A percentile compares a stretch with the other conserved stretches of the same genome.
Conservation (phyloP, 345 rosid genomes). For the Salix arbutifolia region DNA sequence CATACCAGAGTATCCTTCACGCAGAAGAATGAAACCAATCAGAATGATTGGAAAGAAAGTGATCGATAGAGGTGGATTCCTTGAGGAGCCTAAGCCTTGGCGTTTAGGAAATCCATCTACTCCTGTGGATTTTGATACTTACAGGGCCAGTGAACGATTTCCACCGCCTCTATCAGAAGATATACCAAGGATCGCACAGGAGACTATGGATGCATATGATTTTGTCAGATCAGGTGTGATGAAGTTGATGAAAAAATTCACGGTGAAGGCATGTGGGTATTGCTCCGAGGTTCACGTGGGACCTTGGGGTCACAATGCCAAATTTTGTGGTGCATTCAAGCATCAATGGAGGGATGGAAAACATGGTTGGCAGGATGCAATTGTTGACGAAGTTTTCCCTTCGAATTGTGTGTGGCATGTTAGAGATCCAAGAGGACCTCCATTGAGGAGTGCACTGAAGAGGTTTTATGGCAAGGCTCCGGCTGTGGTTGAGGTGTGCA, state of each 20-base stretch:
- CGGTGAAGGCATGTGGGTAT: conserved; percentile 92
- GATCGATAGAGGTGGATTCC: conserved; percentile 62
- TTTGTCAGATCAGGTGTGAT: conserved; percentile 58
- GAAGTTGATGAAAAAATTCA: conserved; percentile 61
- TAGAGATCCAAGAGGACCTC: conserved; percentile 62
- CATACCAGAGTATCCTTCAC: conserved; percentile 74
- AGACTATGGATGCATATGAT: conserved; percentile 72
- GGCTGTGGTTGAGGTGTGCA: conserved; percentile 73
- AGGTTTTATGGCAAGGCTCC: conserved; percentile 87
- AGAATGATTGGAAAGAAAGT: conserved; percentile 75
- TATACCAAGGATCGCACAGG: conserved; percentile 63
- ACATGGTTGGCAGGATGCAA: conserved; percentile 95
- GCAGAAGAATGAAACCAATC: conserved; percentile 65
- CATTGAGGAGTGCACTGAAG: conserved; percentile 50
- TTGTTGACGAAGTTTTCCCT: conserved; percentile 65
- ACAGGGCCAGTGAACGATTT: conserved; percentile 48
- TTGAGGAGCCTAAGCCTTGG: conserved; percentile 55
- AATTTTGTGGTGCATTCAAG: conserved; percentile 86
- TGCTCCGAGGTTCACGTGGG: conserved; percentile 91
- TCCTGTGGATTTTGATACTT: conserved; percentile 66
- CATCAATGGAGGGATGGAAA: conserved; percentile 98
- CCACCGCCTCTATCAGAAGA: conserved; percentile 50
- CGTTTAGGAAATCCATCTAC: conserved; percentile 39
- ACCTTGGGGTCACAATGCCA: conserved; percentile 90
- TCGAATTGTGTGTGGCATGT: conserved; percentile 79